A percentile compares a stretch with the other conserved stretches of the same genome.
phyloP scores from a whole-genome alignment of 179 eudicot genomes.

The Camellia oleifera region DNA sequence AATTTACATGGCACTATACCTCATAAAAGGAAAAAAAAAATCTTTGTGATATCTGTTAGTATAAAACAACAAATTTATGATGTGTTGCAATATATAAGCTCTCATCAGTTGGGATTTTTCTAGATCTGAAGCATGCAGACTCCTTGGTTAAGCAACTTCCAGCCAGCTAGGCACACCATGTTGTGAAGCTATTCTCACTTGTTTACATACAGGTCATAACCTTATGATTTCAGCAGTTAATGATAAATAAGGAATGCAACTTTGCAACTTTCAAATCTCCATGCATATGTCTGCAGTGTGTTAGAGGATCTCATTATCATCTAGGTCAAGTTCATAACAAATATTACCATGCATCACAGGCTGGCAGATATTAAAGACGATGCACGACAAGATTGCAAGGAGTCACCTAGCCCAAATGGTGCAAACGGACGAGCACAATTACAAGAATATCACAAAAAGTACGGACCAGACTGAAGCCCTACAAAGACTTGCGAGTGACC shows the following conservation, averaged over 20 bases:
- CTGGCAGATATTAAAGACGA: neutral
- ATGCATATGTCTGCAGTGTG: neutral
- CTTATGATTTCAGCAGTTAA: too few species aligned
- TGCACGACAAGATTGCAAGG: neutral
- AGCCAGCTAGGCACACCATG: neutral
- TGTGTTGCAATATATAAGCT: neutral
- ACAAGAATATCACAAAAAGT: neutral
- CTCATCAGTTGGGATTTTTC: neutral
- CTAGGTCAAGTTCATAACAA: conserved; percentile 1
- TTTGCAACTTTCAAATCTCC: too few species aligned
- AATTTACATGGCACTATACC: neutral
- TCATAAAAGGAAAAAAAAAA: too few species aligned
- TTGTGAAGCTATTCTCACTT: too few species aligned
- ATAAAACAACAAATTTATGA: neutral
- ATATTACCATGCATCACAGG: neutral
- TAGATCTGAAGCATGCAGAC: neutral
- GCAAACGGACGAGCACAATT: neutral
- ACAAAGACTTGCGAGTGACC: neutral
- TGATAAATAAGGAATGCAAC: too few species aligned
- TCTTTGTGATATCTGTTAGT: too few species aligned
- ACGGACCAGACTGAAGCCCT: neutral
- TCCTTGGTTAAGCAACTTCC: neutral
- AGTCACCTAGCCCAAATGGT: neutral
- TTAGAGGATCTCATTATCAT: neutral
- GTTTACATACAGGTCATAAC: too few species aligned